Percentiles rank a stretch among this genome's conserved stretches.
Conservation (phyloP, 2,329 filamentous ascomycete genomes). For the Hymenoscyphus salicellus region DNA sequence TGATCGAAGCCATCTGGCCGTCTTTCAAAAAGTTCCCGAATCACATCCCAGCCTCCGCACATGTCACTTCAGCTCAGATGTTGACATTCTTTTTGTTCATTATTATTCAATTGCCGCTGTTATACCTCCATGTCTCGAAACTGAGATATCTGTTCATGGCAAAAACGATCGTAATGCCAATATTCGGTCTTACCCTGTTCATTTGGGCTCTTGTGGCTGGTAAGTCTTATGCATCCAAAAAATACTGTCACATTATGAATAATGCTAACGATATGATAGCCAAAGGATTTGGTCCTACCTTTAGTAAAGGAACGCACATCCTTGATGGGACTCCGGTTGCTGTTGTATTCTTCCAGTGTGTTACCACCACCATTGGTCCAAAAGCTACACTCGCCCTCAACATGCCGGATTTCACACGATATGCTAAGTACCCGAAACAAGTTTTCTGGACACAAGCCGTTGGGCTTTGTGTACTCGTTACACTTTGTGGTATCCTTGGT, state of each 20-base stretch:
- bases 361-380: constrained; percentile 25
- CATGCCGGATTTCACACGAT: constrained; percentile 35
- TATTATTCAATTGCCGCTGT: constrained; percentile 35
- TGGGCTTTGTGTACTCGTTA: constrained; percentile 26
- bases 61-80: constrained; percentile 56
- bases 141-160: constrained; percentile 52
- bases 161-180: constrained; percentile 40
- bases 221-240: constrained; percentile 5
- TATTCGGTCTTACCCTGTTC: constrained; percentile 27
- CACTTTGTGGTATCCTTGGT: constrained; percentile 28
- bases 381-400: constrained; percentile 33
- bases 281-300: constrained; percentile 27
- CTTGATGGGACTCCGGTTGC: constrained; percentile 20
- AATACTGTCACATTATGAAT: not conserved
- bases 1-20: constrained; percentile 50
- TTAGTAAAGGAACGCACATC: constrained; percentile 23
- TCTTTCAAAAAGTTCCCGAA: constrained; percentile 51
- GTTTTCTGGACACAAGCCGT: constrained; percentile 29
- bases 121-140: constrained; percentile 47
- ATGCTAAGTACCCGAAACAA: constrained; percentile 26
- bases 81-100: constrained; percentile 49
- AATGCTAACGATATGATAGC: constrained; percentile 14
- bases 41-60: constrained; percentile 44
- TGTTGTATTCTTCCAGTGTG: constrained; percentile 25
- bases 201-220: constrained; percentile 27